Conservation (phyloP, 176 grass and related monocot species). For the Rhynchospora pubera region DNA sequence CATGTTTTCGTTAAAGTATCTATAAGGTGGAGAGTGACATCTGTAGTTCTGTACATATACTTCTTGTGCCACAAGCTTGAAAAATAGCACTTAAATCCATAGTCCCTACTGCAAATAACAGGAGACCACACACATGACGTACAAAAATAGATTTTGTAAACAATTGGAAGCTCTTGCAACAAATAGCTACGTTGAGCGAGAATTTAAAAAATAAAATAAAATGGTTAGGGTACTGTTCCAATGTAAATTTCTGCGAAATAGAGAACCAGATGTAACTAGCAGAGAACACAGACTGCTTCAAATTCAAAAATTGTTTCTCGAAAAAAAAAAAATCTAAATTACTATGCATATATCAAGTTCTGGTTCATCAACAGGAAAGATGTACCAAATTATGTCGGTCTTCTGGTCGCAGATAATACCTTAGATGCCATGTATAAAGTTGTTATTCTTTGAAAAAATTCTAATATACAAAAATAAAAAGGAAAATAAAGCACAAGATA, state of each 20-base stretch:
- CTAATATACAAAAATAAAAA: not conserved
- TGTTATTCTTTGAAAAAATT: not conserved
- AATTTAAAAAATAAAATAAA: not conserved
- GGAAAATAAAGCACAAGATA: not conserved
- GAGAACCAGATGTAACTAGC: not conserved
- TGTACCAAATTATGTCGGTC: not conserved
- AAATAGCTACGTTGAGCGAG: not conserved
- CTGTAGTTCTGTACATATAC: not conserved
- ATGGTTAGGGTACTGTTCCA: not conserved
- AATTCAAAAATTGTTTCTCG: too few relatives aligned
- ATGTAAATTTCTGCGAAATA: not conserved
- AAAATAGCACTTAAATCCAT: not conserved
- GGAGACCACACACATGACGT: not conserved
- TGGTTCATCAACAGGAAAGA: not conserved
- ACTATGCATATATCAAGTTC: not conserved
- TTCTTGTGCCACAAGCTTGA: not conserved
- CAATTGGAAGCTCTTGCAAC: not conserved
- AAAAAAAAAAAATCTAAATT: too few relatives aligned
- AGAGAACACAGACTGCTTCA: not conserved
- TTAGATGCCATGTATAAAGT: not conserved
- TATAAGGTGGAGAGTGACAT: not conserved
- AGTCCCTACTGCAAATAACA: not conserved
- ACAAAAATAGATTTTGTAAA: not conserved
- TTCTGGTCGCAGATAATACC: not conserved
- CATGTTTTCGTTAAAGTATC: not conserved